Evolutionary conservation across 441 rosid genomes (phyloP).

Genomic region (Aquilaria agallochum): DNA sequence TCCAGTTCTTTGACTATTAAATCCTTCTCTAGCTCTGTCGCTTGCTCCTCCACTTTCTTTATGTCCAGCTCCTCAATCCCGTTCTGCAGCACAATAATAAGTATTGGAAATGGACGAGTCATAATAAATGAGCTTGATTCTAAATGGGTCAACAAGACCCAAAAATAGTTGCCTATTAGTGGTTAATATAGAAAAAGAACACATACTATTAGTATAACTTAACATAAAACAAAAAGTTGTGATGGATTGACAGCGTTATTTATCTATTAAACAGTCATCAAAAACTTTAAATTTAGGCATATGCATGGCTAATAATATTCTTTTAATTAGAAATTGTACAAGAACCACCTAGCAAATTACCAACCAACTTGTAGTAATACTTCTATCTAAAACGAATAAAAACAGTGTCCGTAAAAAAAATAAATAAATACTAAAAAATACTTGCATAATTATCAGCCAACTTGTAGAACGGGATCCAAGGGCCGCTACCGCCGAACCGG

Average conservation of each 20-base stretch:
- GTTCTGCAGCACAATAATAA: slow-evolving; percentile 21
- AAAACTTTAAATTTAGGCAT: neutral
- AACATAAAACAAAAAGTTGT: too few relatives aligned
- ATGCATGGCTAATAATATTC: neutral
- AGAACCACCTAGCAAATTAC: neutral
- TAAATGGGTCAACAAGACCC: too few relatives aligned
- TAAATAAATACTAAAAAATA: slow-evolving; percentile 2
- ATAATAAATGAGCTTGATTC: too few relatives aligned
- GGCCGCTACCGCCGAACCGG: slow-evolving; percentile 78
- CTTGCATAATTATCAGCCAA: slow-evolving; percentile 44
- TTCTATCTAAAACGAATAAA: neutral
- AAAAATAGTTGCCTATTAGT: neutral
- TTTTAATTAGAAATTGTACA: too few relatives aligned
- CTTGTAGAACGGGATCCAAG: slow-evolving; percentile 67
- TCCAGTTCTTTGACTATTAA: slow-evolving; percentile 89
- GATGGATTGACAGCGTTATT: too few relatives aligned
- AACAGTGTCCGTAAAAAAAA: neutral
- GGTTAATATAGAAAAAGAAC: too few relatives aligned
- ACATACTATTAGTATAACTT: too few relatives aligned
- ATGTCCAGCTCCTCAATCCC: slow-evolving; percentile 63
- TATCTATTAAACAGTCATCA: neutral
- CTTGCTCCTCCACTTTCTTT: slow-evolving; percentile 87
- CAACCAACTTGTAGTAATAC: neutral
- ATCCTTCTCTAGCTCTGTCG: slow-evolving; percentile 85
- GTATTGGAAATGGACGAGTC: too few relatives aligned